phyloP scores from a whole-genome alignment of 208 protist genomes.

The Jaenimonas drosophilae region DNA sequence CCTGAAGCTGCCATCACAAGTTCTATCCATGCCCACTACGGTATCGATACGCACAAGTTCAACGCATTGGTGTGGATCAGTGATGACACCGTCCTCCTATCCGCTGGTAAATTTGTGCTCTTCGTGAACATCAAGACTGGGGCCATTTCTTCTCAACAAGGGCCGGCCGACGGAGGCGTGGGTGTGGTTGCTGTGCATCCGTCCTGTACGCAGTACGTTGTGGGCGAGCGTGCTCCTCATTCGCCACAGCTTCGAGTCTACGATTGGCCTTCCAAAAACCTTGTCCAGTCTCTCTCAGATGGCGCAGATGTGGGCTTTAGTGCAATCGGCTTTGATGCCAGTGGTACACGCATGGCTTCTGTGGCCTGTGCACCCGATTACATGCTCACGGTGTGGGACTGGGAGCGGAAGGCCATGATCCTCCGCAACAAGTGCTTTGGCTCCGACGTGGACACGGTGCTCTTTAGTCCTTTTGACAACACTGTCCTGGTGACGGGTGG shows the following conservation, averaged over 20 bases:
- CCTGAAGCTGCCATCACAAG: constrained; percentile 16
- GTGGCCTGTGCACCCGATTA: constrained; percentile 93
- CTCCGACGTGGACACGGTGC: constrained; percentile 89
- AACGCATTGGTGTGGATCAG: constrained; percentile 55
- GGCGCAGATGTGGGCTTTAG: constrained; percentile 86
- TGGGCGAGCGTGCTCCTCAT: constrained; percentile 65
- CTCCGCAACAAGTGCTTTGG: constrained; percentile 95
- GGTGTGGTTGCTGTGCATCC: constrained; percentile 66
- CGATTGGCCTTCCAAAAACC: constrained; percentile 53
- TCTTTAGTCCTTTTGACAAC: constrained; percentile 90
- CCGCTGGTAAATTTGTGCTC: constrained; percentile 76
- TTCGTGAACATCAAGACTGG: constrained; percentile 60
- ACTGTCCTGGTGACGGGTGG: constrained; percentile 91
- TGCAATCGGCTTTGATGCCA: constrained; percentile 73
- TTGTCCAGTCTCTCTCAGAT: constrained; percentile 48
- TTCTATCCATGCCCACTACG: constrained; percentile 38
- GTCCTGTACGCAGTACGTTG: constrained; percentile 49
- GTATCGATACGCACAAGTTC: constrained; percentile 50
- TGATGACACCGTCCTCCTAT: constrained; percentile 46
- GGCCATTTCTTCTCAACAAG: constrained; percentile 36
- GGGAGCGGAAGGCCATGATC: constrained; percentile 77
- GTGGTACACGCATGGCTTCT: constrained; percentile 90
- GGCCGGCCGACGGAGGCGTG: constrained; percentile 41
- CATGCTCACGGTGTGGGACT: constrained; percentile 95
- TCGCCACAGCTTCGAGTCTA: constrained; percentile 75